Conservation (phyloP, 192 early-diverging fungal genomes). For the Chytriomyces sp. region DNA sequence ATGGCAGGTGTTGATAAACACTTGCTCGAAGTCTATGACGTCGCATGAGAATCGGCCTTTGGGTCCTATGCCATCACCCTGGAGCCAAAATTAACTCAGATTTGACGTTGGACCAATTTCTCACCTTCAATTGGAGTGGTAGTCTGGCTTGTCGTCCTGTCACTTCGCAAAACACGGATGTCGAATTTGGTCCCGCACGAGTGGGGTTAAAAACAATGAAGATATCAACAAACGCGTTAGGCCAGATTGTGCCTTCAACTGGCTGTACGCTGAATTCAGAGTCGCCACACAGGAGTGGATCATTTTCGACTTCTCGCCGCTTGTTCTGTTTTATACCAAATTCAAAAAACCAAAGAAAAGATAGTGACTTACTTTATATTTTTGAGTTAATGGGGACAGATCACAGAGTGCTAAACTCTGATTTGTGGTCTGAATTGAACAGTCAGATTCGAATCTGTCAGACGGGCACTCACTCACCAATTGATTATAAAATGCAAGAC, state of each 20-base stretch:
- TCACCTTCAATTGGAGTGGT: conserved; percentile 53
- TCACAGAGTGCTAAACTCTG: conserved; percentile 29
- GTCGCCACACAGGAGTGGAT: conserved; percentile 45
- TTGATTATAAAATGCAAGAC: conserved; percentile 33
- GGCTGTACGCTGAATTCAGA: conserved; percentile 50
- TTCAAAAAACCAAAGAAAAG: conserved; percentile 24
- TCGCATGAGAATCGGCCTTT: conserved; percentile 60
- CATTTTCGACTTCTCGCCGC: conserved; percentile 37
- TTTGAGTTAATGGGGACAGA: conserved; percentile 36
- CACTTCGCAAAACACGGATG: conserved; percentile 54
- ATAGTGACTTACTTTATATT: conserved; percentile 30
- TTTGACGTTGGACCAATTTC: not conserved
- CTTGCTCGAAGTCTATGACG: conserved; percentile 50
- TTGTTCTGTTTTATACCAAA: conserved; percentile 33
- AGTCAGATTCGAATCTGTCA: too few species aligned
- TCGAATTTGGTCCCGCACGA: conserved; percentile 38
- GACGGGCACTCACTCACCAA: conserved; percentile 1
- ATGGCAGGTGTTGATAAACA: conserved; percentile 60
- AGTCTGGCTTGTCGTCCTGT: conserved; percentile 56
- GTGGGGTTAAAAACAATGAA: conserved; percentile 51
- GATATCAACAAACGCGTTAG: conserved; percentile 50
- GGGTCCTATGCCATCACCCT: conserved; percentile 59
- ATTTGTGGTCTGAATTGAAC: conserved; percentile 19
- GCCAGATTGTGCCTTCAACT: conserved; percentile 54
- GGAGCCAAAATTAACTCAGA: conserved; percentile 7